Evolutionary conservation across 1,284 basidiomycete species (phyloP).

Genomic region (Pisolithus thermaeus): DNA sequence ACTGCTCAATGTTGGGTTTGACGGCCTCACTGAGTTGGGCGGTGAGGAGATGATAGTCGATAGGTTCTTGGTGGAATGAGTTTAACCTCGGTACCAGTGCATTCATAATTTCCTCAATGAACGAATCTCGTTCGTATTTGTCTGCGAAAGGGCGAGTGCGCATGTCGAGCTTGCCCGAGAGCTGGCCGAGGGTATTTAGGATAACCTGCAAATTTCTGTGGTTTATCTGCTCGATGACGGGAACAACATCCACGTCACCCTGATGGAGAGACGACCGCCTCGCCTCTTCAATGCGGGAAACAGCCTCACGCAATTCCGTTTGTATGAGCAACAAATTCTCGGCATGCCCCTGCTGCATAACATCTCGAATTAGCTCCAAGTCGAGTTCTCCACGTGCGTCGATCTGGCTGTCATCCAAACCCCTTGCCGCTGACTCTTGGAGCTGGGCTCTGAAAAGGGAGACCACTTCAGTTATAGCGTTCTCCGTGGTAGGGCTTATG

Average conservation of each 20-base stretch:
- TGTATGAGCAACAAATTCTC: conserved; percentile 54
- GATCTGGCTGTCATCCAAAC: conserved; percentile 56
- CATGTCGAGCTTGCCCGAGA: conserved; percentile 55
- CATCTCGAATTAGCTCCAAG: conserved; percentile 65
- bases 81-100: conserved; percentile 57
- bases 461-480: conserved; percentile 60
- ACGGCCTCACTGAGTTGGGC: conserved; percentile 71
- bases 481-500: conserved; percentile 44
- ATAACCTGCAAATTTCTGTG: conserved; percentile 52
- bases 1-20: conserved; percentile 79
- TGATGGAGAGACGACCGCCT: conserved; percentile 13
- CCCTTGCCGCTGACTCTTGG: conserved; percentile 51
- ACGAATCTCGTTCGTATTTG: conserved; percentile 44
- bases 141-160: conserved; percentile 36
- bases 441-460: conserved; percentile 62
- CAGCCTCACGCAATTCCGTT: conserved; percentile 47
- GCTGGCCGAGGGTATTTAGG: conserved; percentile 52
- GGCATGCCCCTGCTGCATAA: conserved; percentile 61
- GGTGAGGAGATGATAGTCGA: conserved; percentile 75
- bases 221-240: conserved; percentile 51
- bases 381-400: conserved; percentile 73
- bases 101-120: conserved; percentile 54
- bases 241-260: conserved; percentile 27
- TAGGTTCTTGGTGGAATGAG: conserved; percentile 52
- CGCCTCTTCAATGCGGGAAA: conserved; percentile 33